Evolutionary conservation across 2,329 filamentous ascomycete genomes (phyloP).

Genomic region (Calonectria henricotiae): DNA sequence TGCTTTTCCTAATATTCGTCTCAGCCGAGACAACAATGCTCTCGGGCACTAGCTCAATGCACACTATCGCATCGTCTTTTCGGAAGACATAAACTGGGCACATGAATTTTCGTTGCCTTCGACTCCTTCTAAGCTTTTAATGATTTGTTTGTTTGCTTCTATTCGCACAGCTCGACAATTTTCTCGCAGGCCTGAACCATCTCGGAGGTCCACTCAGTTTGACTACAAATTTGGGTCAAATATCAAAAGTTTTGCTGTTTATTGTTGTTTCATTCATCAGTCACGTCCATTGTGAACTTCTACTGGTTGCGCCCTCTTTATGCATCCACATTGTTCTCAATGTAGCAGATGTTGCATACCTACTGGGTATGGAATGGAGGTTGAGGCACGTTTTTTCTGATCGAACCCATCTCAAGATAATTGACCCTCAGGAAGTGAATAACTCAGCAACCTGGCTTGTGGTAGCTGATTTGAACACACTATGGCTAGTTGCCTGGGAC

Average conservation of each 20-base stretch:
- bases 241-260: slow-evolving; percentile 3
- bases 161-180: background rate
- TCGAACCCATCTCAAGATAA: background rate
- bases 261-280: background rate
- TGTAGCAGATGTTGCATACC: background rate
- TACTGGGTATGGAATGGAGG: background rate
- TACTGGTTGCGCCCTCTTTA: too few species aligned
- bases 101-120: background rate
- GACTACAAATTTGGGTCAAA: slow-evolving; percentile 3
- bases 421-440: background rate
- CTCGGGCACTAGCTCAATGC: background rate
- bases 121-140: background rate
- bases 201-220: background rate
- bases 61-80: background rate
- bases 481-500: background rate
- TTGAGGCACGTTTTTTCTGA: background rate
- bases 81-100: too few species aligned
- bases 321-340: background rate
- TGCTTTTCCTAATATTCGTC: background rate
- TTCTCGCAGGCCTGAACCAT: background rate
- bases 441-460: background rate
- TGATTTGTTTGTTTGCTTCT: slow-evolving; percentile 11
- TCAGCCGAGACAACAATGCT: background rate
- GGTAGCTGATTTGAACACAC: background rate
- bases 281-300: background rate